Base-by-base conservation (phyloP, 441 rosid genomes). In the Syzygium syzygioides region DNA sequence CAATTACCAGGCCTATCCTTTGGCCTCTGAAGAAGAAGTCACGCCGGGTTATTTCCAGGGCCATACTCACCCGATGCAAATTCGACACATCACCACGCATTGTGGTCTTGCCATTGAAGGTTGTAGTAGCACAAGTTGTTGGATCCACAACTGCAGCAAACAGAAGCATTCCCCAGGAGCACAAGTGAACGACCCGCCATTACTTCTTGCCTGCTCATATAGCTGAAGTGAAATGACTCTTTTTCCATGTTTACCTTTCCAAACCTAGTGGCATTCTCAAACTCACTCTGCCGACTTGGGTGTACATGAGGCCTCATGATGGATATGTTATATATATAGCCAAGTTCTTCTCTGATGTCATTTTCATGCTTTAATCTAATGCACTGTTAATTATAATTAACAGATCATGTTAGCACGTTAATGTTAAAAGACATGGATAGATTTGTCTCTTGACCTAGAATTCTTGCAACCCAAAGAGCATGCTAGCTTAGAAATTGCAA, bases 401-500 rank as follows among this genome's bases (percentile, higher is more conserved):
- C 19, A 41, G 50, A 71, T 34, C 50, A 0, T 20, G 17, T 71
- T 71, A 5, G 13, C 60, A 14, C 11, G 60, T 57, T 56, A 45
- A 59, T 60, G 28, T 28, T 60, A 28, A 17, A 28, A 14, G 68
- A 28, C 68, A 60, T 28, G 18, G 18, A 28, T 15, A 28, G 0
- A 30, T 30, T 28, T 60, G n/a, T 60, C 68, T 28, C 68, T 60
- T 60, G 68, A 15, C 14, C n/a, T 0, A 4, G 32, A 60, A 60
- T 28, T 28, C n/a, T 60, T 60, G 34, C 0, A 60, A 17, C 30
- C 32, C 2, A 6, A 0, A 60, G 68, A 60, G 68, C 68, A 60
- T 0, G 32, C 32, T 28, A 60, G 32, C 32, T 60, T 60, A 0
- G 0, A 60, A 60, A 60, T 28, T 28, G 9, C 68, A 60, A 28